Conservation (phyloP, 108 stramenopile species). For the Nannochloropsis salina region DNA sequence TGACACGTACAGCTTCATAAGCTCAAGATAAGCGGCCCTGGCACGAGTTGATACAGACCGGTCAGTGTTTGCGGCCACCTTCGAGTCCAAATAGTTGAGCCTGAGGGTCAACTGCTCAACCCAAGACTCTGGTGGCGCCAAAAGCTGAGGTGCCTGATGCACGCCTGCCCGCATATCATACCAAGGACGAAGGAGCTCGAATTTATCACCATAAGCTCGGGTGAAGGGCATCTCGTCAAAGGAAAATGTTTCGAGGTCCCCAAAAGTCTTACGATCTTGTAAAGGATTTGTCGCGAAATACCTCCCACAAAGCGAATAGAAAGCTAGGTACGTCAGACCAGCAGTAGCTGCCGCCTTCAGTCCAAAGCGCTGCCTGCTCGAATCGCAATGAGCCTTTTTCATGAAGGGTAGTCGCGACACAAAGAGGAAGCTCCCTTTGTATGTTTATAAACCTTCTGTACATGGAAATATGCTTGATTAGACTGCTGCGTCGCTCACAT, state of each 20-base stretch:
- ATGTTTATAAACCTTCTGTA: too few relatives aligned
- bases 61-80: not conserved
- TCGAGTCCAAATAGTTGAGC: not conserved
- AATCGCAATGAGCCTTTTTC: too few relatives aligned
- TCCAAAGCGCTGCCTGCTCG: too few relatives aligned
- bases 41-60: not conserved
- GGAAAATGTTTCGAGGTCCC: not conserved
- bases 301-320: too few relatives aligned
- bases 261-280: too few relatives aligned
- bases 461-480: too few relatives aligned
- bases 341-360: too few relatives aligned
- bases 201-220: not conserved
- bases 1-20: not conserved
- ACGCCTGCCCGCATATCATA: not conserved
- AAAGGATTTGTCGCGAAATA: too few relatives aligned
- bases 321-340: too few relatives aligned
- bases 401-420: too few relatives aligned
- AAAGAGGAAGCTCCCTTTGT: too few relatives aligned
- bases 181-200: not conserved
- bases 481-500: too few relatives aligned
- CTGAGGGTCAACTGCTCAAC: not conserved
- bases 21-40: constrained; percentile 11
- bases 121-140: not conserved
- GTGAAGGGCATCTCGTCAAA: not conserved
- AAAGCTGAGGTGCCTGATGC: not conserved